Conservation (phyloP, 805 yeast species). For the Kuraishia cidri region DNA sequence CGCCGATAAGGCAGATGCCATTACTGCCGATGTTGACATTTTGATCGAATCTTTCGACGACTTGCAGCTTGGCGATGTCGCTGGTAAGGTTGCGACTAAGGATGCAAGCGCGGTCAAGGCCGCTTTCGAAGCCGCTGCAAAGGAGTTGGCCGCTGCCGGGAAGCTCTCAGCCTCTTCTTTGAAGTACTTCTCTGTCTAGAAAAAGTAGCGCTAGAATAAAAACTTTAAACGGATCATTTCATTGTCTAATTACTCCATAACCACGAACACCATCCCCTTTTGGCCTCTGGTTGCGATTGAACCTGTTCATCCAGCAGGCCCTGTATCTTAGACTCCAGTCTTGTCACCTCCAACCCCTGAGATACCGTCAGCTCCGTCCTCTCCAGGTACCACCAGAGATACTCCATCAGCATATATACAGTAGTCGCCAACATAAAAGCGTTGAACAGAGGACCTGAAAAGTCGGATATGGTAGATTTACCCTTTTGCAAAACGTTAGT, state of each 20-base stretch:
- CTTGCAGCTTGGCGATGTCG: conserved; percentile 64
- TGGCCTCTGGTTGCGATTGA: neutral
- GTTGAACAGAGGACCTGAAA: conserved; percentile 21
- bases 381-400: conserved; percentile 20
- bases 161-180: conserved; percentile 41
- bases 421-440: conserved; percentile 20
- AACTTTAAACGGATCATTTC: neutral
- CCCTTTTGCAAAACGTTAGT: conserved; percentile 3
- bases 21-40: conserved; percentile 73
- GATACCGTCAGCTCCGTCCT: conserved; percentile 16
- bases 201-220: neutral
- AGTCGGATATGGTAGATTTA: conserved; percentile 20
- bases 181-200: conserved; percentile 34
- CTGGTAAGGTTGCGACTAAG: conserved; percentile 44
- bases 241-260: neutral
- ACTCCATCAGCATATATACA: conserved; percentile 20
- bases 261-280: conserved; percentile 9
- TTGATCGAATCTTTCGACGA: conserved; percentile 79
- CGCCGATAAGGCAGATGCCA: conserved; percentile 52
- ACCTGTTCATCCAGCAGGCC: conserved; percentile 14
- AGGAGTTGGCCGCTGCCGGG: conserved; percentile 43
- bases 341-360: conserved; percentile 12
- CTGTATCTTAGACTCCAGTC: conserved; percentile 16
- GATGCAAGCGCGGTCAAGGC: conserved; percentile 53
- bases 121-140: conserved; percentile 45